Evolutionary conservation across 495 filamentous ascomycete species (phyloP).

Genomic region (Oleoguttula mirabilis): DNA sequence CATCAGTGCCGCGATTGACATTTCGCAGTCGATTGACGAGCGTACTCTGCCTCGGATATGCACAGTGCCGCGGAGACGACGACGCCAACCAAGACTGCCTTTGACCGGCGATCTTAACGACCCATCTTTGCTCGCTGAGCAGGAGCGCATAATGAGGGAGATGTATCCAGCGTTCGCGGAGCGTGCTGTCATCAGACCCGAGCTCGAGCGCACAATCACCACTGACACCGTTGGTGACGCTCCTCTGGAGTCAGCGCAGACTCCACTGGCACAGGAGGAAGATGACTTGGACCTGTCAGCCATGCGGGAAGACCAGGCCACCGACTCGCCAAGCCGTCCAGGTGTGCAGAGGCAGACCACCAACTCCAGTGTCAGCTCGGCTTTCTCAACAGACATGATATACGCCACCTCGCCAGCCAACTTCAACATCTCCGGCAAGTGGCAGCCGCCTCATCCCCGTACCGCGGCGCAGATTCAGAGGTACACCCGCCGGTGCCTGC

Average conservation of each 20-base stretch:
- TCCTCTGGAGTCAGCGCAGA: constrained; percentile 1
- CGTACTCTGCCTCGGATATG: constrained; percentile 42
- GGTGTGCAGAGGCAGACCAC: constrained; percentile 6
- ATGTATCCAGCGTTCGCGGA: constrained; percentile 19
- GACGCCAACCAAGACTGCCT: constrained; percentile 19
- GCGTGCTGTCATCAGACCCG: neutral
- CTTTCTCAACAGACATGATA: constrained; percentile 14
- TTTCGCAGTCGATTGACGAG: constrained; percentile 42
- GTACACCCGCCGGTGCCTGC: constrained; percentile 30
- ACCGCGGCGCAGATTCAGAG: constrained; percentile 23
- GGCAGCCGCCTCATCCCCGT: constrained; percentile 18
- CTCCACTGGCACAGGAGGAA: constrained; percentile 12
- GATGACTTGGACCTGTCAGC: constrained; percentile 14
- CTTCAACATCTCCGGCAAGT: constrained; percentile 19
- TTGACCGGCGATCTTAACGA: constrained; percentile 10
- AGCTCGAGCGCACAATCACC: neutral
- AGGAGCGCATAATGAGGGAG: constrained; percentile 22
- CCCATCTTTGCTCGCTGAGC: constrained; percentile 17
- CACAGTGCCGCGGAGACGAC: constrained; percentile 31
- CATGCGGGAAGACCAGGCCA: constrained; percentile 14
- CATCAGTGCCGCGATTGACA: constrained; percentile 41
- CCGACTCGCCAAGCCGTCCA: constrained; percentile 6
- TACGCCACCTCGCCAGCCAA: constrained; percentile 13
- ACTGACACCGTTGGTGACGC: no score
- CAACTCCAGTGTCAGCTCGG: constrained; percentile 6